These are phyloP conservation scores for Hansenula sp. DNA, from an alignment of 1,139 yeast species.

Conservation along the genomic window DNA sequence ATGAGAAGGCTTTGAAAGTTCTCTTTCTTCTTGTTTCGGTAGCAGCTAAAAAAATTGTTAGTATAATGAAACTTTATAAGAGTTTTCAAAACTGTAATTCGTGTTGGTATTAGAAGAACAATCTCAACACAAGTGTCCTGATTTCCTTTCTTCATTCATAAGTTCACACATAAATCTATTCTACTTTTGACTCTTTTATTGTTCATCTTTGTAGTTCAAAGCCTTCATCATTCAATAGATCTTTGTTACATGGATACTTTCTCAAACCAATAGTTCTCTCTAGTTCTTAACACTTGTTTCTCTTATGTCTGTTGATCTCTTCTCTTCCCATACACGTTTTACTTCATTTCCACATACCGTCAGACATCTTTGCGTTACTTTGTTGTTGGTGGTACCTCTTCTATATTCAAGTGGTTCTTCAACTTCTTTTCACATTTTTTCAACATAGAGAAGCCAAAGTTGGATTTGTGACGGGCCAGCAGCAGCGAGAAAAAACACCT, in stretches of 20 bases:
- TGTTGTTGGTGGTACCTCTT: background rate
- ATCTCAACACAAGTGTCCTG: background rate
- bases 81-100: too few species aligned
- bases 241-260: too few species aligned
- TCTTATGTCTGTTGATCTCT: too few species aligned
- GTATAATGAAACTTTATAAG: slow-evolving; percentile 7
- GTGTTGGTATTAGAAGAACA: too few species aligned
- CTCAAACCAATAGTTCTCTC: background rate
- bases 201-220: too few species aligned
- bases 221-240: too few species aligned
- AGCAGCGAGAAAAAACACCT: too few species aligned
- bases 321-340: background rate
- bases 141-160: too few species aligned
- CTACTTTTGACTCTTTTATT: too few species aligned
- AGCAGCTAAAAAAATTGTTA: slow-evolving; percentile 16
- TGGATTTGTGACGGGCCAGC: too few species aligned
- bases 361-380: slow-evolving; percentile 20
- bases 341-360: slow-evolving; percentile 21
- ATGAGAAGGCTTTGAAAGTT: slow-evolving; percentile 94
- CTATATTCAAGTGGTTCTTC: background rate
- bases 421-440: slow-evolving; percentile 8
- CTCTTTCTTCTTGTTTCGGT: slow-evolving; percentile 68
- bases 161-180: too few species aligned
- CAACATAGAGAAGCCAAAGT: background rate
- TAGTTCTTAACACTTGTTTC: too few species aligned